Evolutionary conservation across 106 monocot species (phyloP).

Genomic region (Dioscorea dumetorum): DNA sequence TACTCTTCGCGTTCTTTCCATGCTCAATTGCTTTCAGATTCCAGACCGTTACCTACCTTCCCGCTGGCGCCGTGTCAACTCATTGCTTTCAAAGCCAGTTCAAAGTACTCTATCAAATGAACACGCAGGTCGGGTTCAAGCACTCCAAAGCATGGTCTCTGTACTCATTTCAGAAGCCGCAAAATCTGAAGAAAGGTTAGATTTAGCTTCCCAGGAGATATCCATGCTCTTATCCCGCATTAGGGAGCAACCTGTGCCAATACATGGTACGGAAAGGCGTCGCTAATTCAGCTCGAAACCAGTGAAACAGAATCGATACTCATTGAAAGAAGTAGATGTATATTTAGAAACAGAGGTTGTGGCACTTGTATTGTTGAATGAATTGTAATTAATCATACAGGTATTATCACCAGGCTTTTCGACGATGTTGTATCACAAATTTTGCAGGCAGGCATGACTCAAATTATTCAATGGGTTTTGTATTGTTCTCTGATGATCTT

Average conservation of each 20-base stretch:
- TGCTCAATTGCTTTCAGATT: conserved; percentile 72
- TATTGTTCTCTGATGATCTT: too few species aligned
- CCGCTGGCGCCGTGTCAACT: conserved; percentile 55
- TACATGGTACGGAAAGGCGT: background rate
- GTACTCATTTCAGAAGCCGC: conserved; percentile 46
- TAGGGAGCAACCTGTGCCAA: conserved; percentile 36
- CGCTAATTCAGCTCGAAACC: background rate
- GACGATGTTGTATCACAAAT: too few species aligned
- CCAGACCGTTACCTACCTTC: conserved; percentile 50
- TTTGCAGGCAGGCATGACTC: too few species aligned
- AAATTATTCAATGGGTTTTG: too few species aligned
- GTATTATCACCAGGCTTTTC: too few species aligned
- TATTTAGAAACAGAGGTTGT: background rate
- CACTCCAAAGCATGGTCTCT: conserved; percentile 57
- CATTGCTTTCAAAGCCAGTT: conserved; percentile 12
- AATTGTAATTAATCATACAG: background rate
- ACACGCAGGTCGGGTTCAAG: conserved; percentile 42
- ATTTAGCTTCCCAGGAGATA: conserved; percentile 45
- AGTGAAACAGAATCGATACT: background rate
- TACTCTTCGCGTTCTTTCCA: conserved; percentile 62
- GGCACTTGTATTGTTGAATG: background rate
- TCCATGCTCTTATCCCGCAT: conserved; percentile 38
- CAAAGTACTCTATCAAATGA: conserved; percentile 9
- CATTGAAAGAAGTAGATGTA: background rate
- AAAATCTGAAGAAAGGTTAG: conserved; percentile 66